Base-by-base conservation (phyloP, 176 grass and related monocot genomes). In the Avena insularis region DNA sequence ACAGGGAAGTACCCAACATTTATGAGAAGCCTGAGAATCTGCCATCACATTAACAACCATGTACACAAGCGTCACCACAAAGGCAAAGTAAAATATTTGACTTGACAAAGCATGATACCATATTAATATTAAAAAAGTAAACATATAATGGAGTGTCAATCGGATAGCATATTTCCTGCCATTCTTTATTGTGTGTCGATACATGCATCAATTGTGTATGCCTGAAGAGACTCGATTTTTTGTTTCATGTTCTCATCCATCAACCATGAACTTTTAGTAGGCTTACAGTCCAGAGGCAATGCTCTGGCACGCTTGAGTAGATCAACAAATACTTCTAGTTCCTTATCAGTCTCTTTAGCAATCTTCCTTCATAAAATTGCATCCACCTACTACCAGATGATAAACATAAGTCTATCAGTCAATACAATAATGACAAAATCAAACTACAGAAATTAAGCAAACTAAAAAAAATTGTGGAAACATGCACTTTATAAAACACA, bases 1-100 rank as follows among this genome's bases (percentile, higher is more conserved):
- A 96, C 86, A 9, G 97, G 93, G 55, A 98, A 94, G 82, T 94
- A 96, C 80, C 97, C 97, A 73, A 96, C 90, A 91, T 94, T 93
- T 88, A 94, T 91, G 75, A 98, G 92, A 27, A 98, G 92, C 84
- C 90, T 91, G 88, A 79, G 61, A 94, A 86, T 98, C 97, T 96
- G 81, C 60, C 57, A 91, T 64, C 75, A 84, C 50, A 89, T 60
- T 81, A 85, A 78, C 79, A 83, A 82, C 20, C 60, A 78, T 55
- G 9, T 57, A 71, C 17, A 74, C 75, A 75, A 65, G 84, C 27
- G 82, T 79, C 78, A 72, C n/a, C 23, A 54, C 77, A 38, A 80
- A 80, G 14, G 49, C 14, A 43, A 71, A 87, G 58, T 67, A n/a
- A 75, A 50, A 50, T 43, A 54, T 46, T 60, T 59, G 21, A 21